These are phyloP conservation scores for Geotrichum phurueaensis DNA, from an alignment of 1,139 yeast genomes.

Conservation along the genomic window DNA sequence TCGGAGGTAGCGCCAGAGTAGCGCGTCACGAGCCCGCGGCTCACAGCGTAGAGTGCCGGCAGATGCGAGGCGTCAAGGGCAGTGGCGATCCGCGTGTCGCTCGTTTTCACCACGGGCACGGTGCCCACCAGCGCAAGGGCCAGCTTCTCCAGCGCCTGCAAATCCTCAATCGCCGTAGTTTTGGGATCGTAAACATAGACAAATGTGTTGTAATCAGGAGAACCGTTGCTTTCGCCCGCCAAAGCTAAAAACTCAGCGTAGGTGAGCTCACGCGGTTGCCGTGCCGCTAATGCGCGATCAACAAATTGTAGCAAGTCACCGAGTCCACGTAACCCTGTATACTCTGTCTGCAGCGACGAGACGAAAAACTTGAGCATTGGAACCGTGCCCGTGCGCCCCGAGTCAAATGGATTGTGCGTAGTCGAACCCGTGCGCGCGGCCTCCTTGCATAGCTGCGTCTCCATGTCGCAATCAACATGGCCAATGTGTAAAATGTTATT, in stretches of 20 bases:
- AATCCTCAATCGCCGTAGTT: conserved; percentile 37
- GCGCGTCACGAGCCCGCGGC: conserved; percentile 25
- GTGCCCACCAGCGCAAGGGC: conserved; percentile 34
- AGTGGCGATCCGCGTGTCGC: conserved; percentile 30
- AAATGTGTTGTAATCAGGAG: conserved; percentile 23
- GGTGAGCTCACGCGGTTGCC: conserved; percentile 27
- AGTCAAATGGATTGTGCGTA: not conserved
- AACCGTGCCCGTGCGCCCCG: conserved; percentile 21
- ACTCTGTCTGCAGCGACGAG: conserved; percentile 32
- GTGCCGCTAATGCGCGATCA: conserved; percentile 29
- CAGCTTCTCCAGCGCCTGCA: conserved; percentile 35
- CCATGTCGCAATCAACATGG: conserved; percentile 38
- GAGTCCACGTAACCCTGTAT: conserved; percentile 33
- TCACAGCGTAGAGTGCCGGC: conserved; percentile 34
- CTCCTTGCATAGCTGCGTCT: conserved; percentile 33
- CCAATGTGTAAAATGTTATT: conserved; percentile 36
- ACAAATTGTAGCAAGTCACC: conserved; percentile 35
- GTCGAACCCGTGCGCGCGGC: conserved; percentile 16
- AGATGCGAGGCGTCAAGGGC: conserved; percentile 28
- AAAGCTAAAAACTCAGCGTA: conserved; percentile 25
- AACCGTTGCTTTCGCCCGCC: conserved; percentile 10
- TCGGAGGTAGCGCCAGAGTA: conserved; percentile 33
- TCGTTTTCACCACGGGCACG: conserved; percentile 34
- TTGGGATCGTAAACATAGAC: conserved; percentile 37
- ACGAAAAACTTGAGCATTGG: conserved; percentile 35